Percentiles rank a stretch among this genome's conserved stretches.
Evolutionary conservation across 2,329 filamentous ascomycete species (phyloP).

Genomic region (Nemania sp.): DNA sequence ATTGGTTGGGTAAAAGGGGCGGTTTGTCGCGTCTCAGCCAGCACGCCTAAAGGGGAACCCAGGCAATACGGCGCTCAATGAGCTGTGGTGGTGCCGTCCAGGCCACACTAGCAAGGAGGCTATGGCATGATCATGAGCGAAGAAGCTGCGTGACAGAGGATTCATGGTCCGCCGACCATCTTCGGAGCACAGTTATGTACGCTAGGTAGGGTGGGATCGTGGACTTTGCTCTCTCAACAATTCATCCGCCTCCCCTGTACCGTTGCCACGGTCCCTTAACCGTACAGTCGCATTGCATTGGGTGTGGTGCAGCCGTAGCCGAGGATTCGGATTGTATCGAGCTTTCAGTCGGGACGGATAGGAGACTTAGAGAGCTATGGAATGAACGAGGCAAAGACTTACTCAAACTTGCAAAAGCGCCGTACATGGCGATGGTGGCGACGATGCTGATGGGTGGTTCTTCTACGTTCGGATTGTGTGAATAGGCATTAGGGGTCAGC

Average conservation of each 20-base stretch:
- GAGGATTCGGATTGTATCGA: slow-evolving; percentile 1
- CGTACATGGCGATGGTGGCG: slow-evolving; percentile 32
- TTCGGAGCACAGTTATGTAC: not conserved
- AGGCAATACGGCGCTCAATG: too few relatives aligned
- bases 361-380: too few relatives aligned
- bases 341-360: not conserved
- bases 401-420: slow-evolving; percentile 36
- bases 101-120: not conserved
- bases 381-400: too few relatives aligned
- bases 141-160: not conserved
- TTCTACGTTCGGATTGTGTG: slow-evolving; percentile 17
- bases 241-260: not conserved
- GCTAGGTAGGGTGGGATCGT: not conserved
- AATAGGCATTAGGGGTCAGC: slow-evolving; percentile 2
- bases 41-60: too few relatives aligned
- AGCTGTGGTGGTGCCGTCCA: too few relatives aligned
- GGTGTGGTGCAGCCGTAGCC: not conserved
- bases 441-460: slow-evolving; percentile 5
- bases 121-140: not conserved
- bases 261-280: slow-evolving; percentile 1
- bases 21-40: too few relatives aligned
- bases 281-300: slow-evolving; percentile 1
- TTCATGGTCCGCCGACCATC: not conserved
- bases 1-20: not conserved
- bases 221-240: slow-evolving; percentile 14